Evolutionary conservation across 305 asterid genomes (phyloP).

Genomic region (Fraxinus baroniana): DNA sequence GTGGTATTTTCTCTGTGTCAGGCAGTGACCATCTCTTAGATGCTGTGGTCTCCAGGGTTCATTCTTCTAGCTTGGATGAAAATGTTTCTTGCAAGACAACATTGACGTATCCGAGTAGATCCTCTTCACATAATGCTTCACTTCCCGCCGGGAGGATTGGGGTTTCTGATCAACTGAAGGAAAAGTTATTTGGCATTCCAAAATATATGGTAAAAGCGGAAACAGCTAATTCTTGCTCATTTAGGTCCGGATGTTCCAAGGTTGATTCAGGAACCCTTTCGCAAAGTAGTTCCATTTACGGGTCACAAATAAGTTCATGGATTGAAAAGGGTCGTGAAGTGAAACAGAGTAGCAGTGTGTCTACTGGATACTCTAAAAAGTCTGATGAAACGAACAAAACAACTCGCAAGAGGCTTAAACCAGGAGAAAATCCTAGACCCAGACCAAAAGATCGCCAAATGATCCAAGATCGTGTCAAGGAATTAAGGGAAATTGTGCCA

Average conservation of each 20-base stretch:
- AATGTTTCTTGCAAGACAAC: slow-evolving; percentile 54
- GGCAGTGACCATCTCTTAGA: slow-evolving; percentile 57
- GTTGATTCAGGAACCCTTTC: slow-evolving; percentile 45
- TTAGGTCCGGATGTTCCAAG: slow-evolving; percentile 36
- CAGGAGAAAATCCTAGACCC: slow-evolving; percentile 79
- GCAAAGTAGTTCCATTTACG: slow-evolving; percentile 52
- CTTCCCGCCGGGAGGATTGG: slow-evolving; percentile 38
- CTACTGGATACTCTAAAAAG: slow-evolving; percentile 55
- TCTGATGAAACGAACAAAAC: slow-evolving; percentile 42
- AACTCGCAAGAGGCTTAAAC: slow-evolving; percentile 70
- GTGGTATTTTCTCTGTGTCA: slow-evolving; percentile 32
- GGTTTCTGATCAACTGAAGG: slow-evolving; percentile 34
- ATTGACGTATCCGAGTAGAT: slow-evolving; percentile 43
- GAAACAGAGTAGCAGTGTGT: slow-evolving; percentile 46
- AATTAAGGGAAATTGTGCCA: slow-evolving; percentile 75
- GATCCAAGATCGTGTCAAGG: slow-evolving; percentile 92
- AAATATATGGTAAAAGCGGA: slow-evolving; percentile 39
- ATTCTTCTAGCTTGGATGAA: slow-evolving; percentile 41
- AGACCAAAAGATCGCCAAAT: slow-evolving; percentile 86
- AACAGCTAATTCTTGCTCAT: slow-evolving; percentile 35
- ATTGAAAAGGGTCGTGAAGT: slow-evolving; percentile 40
- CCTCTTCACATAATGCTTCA: slow-evolving; percentile 34
- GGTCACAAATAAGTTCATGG: slow-evolving; percentile 60
- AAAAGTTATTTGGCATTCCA: slow-evolving; percentile 51
- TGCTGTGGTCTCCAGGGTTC: slow-evolving; percentile 50